A percentile compares a stretch with the other conserved stretches of the same genome.
These are phyloP conservation scores for Claviceps arundinis DNA, from an alignment of 2,329 filamentous ascomycete genomes.

Conservation along the genomic window DNA sequence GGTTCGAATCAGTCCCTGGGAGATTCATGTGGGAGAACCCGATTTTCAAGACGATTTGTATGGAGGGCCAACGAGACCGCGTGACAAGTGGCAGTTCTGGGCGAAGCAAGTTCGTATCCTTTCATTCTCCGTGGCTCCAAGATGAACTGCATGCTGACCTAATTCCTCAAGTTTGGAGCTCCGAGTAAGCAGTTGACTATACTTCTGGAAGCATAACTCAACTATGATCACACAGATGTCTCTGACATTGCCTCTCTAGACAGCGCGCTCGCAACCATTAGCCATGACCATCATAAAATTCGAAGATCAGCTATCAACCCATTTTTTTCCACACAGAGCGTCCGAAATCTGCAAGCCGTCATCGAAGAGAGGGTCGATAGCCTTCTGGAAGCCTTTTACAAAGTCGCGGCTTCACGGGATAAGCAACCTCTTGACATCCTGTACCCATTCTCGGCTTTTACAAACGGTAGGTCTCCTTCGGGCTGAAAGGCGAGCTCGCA, in stretches of 20 bases:
- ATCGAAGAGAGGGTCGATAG: constrained; percentile 23
- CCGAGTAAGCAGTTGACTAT: constrained; percentile 13
- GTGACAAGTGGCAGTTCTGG: constrained; percentile 23
- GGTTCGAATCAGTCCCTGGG: constrained; percentile 26
- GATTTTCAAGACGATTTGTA: constrained; percentile 28
- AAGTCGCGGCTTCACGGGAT: constrained; percentile 13
- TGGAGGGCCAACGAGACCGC: constrained; percentile 15
- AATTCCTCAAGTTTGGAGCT: constrained; percentile 17
- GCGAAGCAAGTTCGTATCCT: constrained; percentile 19
- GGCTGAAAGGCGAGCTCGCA: background rate
- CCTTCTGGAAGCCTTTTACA: constrained; percentile 18
- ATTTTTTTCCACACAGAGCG: constrained; percentile 24
- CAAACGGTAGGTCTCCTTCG: constrained; percentile 17
- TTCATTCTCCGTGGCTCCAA: background rate
- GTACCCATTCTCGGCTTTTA: constrained; percentile 25
- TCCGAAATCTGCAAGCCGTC: constrained; percentile 24
- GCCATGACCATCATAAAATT: constrained; percentile 20
- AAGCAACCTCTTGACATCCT: constrained; percentile 21
- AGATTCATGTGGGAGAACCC: constrained; percentile 24
- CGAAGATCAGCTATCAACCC: constrained; percentile 22
- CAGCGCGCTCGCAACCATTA: constrained; percentile 21
- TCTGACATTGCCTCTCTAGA: constrained; percentile 10
- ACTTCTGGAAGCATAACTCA: background rate
- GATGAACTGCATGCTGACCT: background rate
- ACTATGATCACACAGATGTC: background rate